phyloP scores from a whole-genome alignment of 306 rosid genomes.

The Potentilla sterilis region DNA sequence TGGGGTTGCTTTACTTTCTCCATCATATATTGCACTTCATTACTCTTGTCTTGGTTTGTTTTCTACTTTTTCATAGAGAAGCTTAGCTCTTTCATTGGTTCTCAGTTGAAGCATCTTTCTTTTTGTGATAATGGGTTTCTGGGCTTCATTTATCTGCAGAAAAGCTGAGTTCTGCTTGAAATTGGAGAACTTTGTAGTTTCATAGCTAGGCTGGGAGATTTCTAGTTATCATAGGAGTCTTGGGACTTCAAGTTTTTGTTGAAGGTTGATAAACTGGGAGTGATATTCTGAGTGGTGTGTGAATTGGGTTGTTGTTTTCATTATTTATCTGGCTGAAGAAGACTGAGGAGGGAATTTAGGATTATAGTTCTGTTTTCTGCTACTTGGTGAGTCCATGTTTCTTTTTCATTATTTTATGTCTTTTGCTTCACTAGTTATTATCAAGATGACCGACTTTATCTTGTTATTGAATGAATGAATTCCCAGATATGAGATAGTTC shows the following conservation, averaged over 20 bases:
- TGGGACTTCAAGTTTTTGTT: background rate
- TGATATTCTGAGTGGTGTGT: background rate
- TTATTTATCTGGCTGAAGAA: constrained; percentile 5
- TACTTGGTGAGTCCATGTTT: constrained; percentile 28
- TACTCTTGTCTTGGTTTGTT: background rate
- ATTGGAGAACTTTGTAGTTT: constrained; percentile 8
- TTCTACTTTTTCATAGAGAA: background rate
- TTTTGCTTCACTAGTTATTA: background rate
- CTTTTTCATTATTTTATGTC: background rate
- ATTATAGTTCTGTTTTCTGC: constrained; percentile 12
- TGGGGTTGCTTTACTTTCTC: constrained; percentile 2
- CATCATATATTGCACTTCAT: background rate
- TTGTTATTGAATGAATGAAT: constrained; percentile 17
- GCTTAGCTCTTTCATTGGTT: constrained; percentile 4
- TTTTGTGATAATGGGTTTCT: background rate
- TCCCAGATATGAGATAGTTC: constrained; percentile 36
- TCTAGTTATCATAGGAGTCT: background rate
- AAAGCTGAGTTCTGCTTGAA: constrained; percentile 24
- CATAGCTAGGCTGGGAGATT: background rate
- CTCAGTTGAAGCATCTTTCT: background rate
- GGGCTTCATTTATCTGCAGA: background rate
- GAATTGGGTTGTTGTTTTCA: constrained; percentile 22
- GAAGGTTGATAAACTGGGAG: background rate
- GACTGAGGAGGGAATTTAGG: constrained; percentile 26
- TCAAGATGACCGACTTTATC: constrained; percentile 23